A percentile compares a stretch with the other conserved stretches of the same genome.
phyloP scores from a whole-genome alignment of 176 grass and related monocot genomes.

The Thalia dealbata region DNA sequence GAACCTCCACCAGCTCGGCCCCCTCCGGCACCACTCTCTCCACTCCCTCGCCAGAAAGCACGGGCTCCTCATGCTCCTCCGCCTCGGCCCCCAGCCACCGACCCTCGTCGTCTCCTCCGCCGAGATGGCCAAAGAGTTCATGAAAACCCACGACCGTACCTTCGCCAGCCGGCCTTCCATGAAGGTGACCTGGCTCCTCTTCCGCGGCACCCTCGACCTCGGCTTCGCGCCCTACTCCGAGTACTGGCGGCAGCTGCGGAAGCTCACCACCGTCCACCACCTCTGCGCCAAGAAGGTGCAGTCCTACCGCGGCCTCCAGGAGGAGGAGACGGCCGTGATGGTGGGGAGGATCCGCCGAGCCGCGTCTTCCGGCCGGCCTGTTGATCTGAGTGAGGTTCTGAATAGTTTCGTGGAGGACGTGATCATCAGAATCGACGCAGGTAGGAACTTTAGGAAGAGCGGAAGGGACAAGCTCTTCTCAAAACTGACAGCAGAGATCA shows the following conservation, averaged over 20 bases:
- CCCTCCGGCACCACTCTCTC: conserved; percentile 13
- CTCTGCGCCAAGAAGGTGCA: not conserved
- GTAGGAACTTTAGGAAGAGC: conserved; percentile 12
- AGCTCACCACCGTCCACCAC: conserved; percentile 13
- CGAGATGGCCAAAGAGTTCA: conserved; percentile 16
- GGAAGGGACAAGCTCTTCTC: conserved; percentile 11
- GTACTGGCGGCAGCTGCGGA: conserved; percentile 15
- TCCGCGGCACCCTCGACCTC: not conserved
- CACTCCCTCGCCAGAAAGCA: conserved; percentile 10
- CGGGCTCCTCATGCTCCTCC: conserved; percentile 20
- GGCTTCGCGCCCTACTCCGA: conserved; percentile 18
- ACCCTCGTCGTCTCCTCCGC: conserved; percentile 15
- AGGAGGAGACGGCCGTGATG: conserved; percentile 16
- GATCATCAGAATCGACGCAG: conserved; percentile 8
- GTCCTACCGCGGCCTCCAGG: conserved; percentile 6
- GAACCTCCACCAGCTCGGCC: too few species aligned
- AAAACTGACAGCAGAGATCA: not conserved
- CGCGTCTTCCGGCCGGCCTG: not conserved
- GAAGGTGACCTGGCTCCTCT: not conserved
- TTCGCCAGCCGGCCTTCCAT: conserved; percentile 18
- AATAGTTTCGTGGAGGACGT: not conserved
- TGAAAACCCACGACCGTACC: conserved; percentile 20
- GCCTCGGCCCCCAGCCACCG: not conserved
- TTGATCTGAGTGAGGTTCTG: not conserved
- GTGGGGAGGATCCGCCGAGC: not conserved